A percentile compares a stretch with the other conserved stretches of the same genome.
Conservation (phyloP, 1,139 yeast genomes). For the Debaryomyces psychrophilus region DNA sequence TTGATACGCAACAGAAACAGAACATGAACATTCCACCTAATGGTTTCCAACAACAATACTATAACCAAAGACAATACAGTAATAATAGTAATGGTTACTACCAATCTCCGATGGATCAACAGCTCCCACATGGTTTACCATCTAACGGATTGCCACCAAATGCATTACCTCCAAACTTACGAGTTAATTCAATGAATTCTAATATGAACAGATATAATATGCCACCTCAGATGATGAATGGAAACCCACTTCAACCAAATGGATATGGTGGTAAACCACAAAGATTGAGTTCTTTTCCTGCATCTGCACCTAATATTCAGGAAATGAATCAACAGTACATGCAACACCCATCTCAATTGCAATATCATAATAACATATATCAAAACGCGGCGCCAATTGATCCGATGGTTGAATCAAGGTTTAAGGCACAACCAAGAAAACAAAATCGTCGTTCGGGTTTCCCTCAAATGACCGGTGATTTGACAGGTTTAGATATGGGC, state of each 20-base stretch:
- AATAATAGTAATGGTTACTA: constrained; percentile 16
- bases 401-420: constrained; percentile 31
- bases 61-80: constrained; percentile 5
- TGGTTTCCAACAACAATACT: constrained; percentile 13
- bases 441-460: constrained; percentile 41
- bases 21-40: constrained; percentile 1
- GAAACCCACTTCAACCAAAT: constrained; percentile 9
- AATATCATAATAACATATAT: constrained; percentile 8
- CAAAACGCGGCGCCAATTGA: constrained; percentile 32
- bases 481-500: constrained; percentile 48
- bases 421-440: constrained; percentile 32
- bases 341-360: constrained; percentile 12
- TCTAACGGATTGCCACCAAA: constrained; percentile 36
- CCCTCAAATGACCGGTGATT: constrained; percentile 36
- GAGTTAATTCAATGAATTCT: constrained; percentile 15
- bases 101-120: constrained; percentile 29
- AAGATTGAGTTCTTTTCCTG: constrained; percentile 22
- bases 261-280: constrained; percentile 11
- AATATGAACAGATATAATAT: constrained; percentile 4
- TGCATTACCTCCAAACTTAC: constrained; percentile 31
- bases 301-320: constrained; percentile 19
- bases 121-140: constrained; percentile 44
- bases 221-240: constrained; percentile 13
- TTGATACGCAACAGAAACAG: constrained; percentile 1
- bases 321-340: constrained; percentile 14